A percentile compares a stretch with the other conserved stretches of the same genome.
Conservation (phyloP, 768 basidiomycete genomes). For the Suillus ampliporus region DNA sequence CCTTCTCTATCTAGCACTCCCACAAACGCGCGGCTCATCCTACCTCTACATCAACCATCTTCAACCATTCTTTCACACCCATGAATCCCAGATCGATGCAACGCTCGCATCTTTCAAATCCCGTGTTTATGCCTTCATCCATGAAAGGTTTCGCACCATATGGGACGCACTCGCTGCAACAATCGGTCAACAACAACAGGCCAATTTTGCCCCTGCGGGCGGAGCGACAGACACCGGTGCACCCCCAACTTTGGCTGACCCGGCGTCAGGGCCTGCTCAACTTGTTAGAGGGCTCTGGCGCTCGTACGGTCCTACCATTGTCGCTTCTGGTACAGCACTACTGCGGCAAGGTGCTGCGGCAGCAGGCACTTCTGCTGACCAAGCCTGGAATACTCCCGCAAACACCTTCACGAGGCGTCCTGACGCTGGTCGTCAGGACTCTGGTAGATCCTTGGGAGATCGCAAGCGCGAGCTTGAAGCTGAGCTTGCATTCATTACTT, state of each 20-base stretch:
- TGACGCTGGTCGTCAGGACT: conserved; percentile 7
- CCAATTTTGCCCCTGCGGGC: conserved; percentile 22
- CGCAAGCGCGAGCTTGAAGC: conserved; percentile 59
- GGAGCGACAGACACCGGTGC: conserved; percentile 34
- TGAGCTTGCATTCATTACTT: conserved; percentile 58
- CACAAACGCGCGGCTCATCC: conserved; percentile 87
- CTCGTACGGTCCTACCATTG: conserved; percentile 75
- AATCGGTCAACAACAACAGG: conserved; percentile 48
- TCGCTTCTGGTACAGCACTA: conserved; percentile 71
- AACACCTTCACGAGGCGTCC: conserved; percentile 29
- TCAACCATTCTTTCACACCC: conserved; percentile 79
- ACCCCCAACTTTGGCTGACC: conserved; percentile 55
- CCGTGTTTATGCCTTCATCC: conserved; percentile 65
- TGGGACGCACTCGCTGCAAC: conserved; percentile 69
- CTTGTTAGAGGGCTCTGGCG: conserved; percentile 73
- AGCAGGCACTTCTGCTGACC: conserved; percentile 37
- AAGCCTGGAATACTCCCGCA: conserved; percentile 34
- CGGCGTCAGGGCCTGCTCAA: conserved; percentile 67
- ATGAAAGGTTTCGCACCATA: conserved; percentile 61
- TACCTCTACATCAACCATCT: conserved; percentile 84
- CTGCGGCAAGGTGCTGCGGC: conserved; percentile 57
- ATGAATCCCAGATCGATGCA: conserved; percentile 87
- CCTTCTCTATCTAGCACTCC: conserved; percentile 88
- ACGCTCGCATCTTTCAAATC: conserved; percentile 70
- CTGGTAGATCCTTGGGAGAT: conserved; percentile 42